Evolutionary conservation across 2,329 filamentous ascomycete genomes (phyloP), one percentile per base, ranked within the genome.

Genomic region (Colletotrichum tabaci): DNA sequence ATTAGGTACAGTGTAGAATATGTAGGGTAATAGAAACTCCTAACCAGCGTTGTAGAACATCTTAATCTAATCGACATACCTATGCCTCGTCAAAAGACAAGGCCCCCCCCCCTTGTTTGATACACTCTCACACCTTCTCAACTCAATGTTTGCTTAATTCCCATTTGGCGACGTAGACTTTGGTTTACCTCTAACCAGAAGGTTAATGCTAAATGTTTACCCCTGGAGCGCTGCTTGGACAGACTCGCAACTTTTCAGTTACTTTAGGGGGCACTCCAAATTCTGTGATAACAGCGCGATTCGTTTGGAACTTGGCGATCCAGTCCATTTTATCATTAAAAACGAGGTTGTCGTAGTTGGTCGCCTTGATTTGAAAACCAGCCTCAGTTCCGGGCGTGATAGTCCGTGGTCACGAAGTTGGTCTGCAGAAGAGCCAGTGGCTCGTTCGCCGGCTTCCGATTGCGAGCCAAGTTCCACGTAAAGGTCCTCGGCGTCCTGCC

Each of bases 361-460:
- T 72, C 2, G 62, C 40, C 46, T 70, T 74, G 50, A 71, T 56
- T 6, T 66, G 61, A 35, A 72, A 71, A 0, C 16, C n/a, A 3
- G 58, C 40, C 7, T 55, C 7, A 3, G 66, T 65, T 1, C n/a
- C 49, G 9, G 56, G 60, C 7, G 5, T 44, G 10, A 76, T 12
- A 0, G 47, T 52, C 0, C 61, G 71, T 2, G 76, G 74, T 10
- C 2, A 74, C 62, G 0, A 77, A 77, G 1, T 77, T 80, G 2
- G 79, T 71, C 58, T 81, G 77, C 35, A 81, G 66, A 2, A 80
- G 67, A 0, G 72, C 78, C 6, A 77, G 40, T 3, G 79, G 79
- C 0, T 69, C 75, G 0, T 62, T 63, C 2, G 1, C 18, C 16
- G 69, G 23, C 42, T 60, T 64, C 2, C 75, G 57, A 46, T 77